Percentiles rank a stretch among this genome's conserved stretches.
Evolutionary conservation across 495 filamentous ascomycete species (phyloP).

Genomic region (Daldinia childiae): DNA sequence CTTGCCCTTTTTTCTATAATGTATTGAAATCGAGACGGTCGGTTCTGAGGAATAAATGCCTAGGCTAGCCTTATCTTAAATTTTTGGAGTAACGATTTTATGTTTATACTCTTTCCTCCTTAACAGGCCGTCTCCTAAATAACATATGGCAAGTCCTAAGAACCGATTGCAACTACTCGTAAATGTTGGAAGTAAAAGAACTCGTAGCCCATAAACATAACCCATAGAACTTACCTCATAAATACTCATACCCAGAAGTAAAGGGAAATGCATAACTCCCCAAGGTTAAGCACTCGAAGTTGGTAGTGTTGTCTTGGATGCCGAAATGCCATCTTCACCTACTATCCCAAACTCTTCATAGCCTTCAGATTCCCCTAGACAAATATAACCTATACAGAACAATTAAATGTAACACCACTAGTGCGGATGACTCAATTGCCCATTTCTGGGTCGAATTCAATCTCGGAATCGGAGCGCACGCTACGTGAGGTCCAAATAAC

Average conservation of each 20-base stretch:
- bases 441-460: conserved; percentile 14
- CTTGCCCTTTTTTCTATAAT: not conserved
- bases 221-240: not conserved
- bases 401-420: conserved; percentile 30
- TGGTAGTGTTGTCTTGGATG: not conserved
- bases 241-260: not conserved
- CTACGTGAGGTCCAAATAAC: not conserved
- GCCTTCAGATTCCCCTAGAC: conserved; percentile 15
- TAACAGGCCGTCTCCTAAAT: not conserved
- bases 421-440: conserved; percentile 18
- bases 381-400: conserved; percentile 26
- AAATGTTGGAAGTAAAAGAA: not conserved
- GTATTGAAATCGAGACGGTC: too few species aligned
- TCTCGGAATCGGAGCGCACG: conserved; percentile 5
- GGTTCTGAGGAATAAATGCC: not conserved
- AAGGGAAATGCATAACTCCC: not conserved
- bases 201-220: not conserved
- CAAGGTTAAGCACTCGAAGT: not conserved
- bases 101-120: not conserved
- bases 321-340: conserved; percentile 2
- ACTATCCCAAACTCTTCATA: conserved; percentile 3
- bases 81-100: not conserved
- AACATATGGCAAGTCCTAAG: not conserved
- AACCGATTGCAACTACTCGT: not conserved
- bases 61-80: not conserved